These are phyloP conservation scores for Pestalotiopsis sp. DNA, from an alignment of 2,329 filamentous ascomycete genomes.

Conservation along the genomic window DNA sequence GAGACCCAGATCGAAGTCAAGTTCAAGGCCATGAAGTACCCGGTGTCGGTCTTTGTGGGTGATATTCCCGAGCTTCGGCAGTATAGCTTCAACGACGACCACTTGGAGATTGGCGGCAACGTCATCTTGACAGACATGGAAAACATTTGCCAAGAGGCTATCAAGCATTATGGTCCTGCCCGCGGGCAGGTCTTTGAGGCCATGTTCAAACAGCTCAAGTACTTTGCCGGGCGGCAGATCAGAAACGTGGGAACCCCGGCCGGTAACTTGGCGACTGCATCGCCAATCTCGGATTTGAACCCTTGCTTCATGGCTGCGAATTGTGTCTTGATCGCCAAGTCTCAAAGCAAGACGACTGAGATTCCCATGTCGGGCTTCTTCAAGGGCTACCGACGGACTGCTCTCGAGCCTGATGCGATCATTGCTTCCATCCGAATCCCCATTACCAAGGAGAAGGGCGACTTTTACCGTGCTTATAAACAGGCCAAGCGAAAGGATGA, in stretches of 20 bases:
- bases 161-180: conserved; percentile 72
- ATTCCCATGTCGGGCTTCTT: conserved; percentile 95
- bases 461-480: conserved; percentile 89
- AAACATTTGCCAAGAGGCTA: conserved; percentile 75
- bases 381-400: conserved; percentile 84
- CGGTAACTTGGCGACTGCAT: conserved; percentile 90
- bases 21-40: conserved; percentile 93
- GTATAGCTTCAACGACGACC: conserved; percentile 75
- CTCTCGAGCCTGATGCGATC: conserved; percentile 76
- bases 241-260: conserved; percentile 96
- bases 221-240: conserved; percentile 94
- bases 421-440: conserved; percentile 89
- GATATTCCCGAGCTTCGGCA: conserved; percentile 88
- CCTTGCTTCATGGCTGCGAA: conserved; percentile 89
- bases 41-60: conserved; percentile 85
- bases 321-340: conserved; percentile 78
- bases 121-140: conserved; percentile 91
- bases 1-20: conserved; percentile 99
- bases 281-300: conserved; percentile 94
- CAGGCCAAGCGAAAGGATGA: conserved; percentile 97
- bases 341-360: conserved; percentile 69
- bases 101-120: conserved; percentile 91
- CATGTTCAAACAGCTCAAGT: conserved; percentile 90
- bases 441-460: conserved; percentile 69
- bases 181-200: conserved; percentile 82